These are phyloP conservation scores for Patellaria atrata DNA, from an alignment of 495 filamentous ascomycete genomes.

Conservation along the genomic window DNA sequence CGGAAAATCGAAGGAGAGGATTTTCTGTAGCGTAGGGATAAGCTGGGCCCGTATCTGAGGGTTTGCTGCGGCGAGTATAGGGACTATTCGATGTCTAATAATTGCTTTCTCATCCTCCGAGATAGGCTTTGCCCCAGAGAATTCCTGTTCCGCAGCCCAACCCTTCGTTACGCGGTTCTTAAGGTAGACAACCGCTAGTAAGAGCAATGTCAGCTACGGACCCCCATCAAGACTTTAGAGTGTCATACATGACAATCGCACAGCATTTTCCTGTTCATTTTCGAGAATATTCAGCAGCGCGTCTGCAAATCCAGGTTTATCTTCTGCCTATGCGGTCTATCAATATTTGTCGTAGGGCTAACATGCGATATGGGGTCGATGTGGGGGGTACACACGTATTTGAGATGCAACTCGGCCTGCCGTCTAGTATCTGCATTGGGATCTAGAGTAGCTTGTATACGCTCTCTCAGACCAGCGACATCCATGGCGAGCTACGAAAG, in stretches of 20 bases:
- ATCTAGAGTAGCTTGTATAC: constrained; percentile 77
- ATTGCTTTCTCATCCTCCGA: constrained; percentile 77
- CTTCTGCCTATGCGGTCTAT: constrained; percentile 58
- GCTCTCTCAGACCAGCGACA: constrained; percentile 67
- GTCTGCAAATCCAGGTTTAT: constrained; percentile 77
- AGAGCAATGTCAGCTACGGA: constrained; percentile 11
- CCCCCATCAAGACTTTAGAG: constrained; percentile 2
- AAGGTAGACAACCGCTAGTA: constrained; percentile 85
- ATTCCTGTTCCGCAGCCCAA: constrained; percentile 69
- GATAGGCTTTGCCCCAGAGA: constrained; percentile 49
- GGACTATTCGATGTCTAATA: constrained; percentile 75
- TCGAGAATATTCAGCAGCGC: constrained; percentile 82
- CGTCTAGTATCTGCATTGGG: constrained; percentile 70
- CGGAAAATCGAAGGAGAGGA: constrained; percentile 90
- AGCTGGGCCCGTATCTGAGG: constrained; percentile 77
- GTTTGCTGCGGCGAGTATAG: constrained; percentile 67
- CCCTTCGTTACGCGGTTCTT: constrained; percentile 91
- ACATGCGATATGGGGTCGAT: constrained; percentile 4
- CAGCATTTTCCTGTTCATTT: constrained; percentile 64
- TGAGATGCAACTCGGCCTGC: constrained; percentile 82
- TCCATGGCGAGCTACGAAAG: constrained; percentile 47
- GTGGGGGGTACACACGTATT: constrained; percentile 53
- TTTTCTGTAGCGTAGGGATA: constrained; percentile 84
- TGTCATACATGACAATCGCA: constrained; percentile 72
- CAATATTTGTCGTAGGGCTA: constrained; percentile 6